Conservation (phyloP, 306 rosid species). For the Macrotyloma uniflorum region DNA sequence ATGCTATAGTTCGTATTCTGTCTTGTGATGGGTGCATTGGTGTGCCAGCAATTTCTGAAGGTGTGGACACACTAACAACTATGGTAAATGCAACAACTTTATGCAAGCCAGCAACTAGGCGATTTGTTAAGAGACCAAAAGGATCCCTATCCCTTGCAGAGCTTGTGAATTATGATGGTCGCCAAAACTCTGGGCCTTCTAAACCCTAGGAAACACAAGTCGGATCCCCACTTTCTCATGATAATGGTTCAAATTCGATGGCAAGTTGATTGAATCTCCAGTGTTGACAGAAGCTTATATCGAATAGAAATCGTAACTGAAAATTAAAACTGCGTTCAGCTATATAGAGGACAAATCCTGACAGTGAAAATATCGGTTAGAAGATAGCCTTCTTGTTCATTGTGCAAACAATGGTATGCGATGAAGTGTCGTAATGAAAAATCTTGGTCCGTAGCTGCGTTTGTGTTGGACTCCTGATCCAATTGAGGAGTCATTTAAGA, state of each 20-base stretch:
- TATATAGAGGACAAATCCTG: conserved; percentile 21
- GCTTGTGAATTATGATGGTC: conserved; percentile 12
- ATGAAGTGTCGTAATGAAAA: neutral
- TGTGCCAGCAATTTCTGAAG: conserved; percentile 28
- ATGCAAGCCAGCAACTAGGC: conserved; percentile 27
- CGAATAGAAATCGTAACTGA: conserved; percentile 21
- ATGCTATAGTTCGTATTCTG: conserved; percentile 64
- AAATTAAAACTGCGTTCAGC: neutral
- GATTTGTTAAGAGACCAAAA: conserved; percentile 35
- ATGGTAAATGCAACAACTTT: conserved; percentile 46
- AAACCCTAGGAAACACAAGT: conserved; percentile 21
- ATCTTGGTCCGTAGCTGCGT: neutral
- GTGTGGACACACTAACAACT: conserved; percentile 46
- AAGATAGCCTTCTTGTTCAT: conserved; percentile 13
- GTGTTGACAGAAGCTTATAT: conserved; percentile 24
- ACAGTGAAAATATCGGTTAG: neutral
- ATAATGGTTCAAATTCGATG: conserved; percentile 14
- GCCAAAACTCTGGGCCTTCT: conserved; percentile 23
- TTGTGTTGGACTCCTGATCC: neutral
- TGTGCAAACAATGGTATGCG: neutral
- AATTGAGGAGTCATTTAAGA: neutral
- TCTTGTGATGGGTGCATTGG: conserved; percentile 72
- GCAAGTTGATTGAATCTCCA: neutral
- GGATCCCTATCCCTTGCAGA: conserved; percentile 39
- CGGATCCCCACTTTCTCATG: neutral